phyloP scores from a whole-genome alignment of 257 asterid species.

The Lavandula angustifolia region DNA sequence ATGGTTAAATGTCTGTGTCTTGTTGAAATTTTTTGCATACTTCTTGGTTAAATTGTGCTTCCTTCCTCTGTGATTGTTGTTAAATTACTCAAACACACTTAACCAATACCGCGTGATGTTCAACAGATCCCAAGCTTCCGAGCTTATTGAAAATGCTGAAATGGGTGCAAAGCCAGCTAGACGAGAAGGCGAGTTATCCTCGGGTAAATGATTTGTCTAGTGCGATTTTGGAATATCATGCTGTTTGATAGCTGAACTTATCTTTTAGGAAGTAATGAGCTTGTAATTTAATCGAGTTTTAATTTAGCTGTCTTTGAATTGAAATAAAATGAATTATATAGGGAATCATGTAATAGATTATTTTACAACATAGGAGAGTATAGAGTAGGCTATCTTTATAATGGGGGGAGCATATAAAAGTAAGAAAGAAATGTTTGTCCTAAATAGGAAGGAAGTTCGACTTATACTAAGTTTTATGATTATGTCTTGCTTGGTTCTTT shows the following conservation, averaged over 20 bases:
- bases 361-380: background rate
- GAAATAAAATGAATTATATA: background rate
- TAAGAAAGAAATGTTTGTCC: slow-evolving; percentile 17
- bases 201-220: slow-evolving; percentile 65
- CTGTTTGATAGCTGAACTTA: slow-evolving; percentile 37
- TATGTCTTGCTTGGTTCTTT: slow-evolving; percentile 14
- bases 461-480: slow-evolving; percentile 10
- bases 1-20: too few species aligned
- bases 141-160: slow-evolving; percentile 79
- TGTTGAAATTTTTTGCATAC: background rate
- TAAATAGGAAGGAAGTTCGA: background rate
- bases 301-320: background rate
- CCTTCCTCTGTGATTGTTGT: too few species aligned
- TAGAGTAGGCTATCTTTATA: slow-evolving; percentile 13
- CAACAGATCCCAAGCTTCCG: slow-evolving; percentile 88
- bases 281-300: too few species aligned
- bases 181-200: slow-evolving; percentile 75
- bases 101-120: background rate
- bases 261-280: too few species aligned
- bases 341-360: too few species aligned
- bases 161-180: slow-evolving; percentile 81
- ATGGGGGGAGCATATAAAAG: slow-evolving; percentile 4
- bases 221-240: slow-evolving; percentile 79
- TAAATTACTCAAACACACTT: too few species aligned
- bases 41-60: background rate